These are phyloP conservation scores for Beverwykella pulmonaria DNA, from an alignment of 495 filamentous ascomycete genomes.

Conservation along the genomic window DNA sequence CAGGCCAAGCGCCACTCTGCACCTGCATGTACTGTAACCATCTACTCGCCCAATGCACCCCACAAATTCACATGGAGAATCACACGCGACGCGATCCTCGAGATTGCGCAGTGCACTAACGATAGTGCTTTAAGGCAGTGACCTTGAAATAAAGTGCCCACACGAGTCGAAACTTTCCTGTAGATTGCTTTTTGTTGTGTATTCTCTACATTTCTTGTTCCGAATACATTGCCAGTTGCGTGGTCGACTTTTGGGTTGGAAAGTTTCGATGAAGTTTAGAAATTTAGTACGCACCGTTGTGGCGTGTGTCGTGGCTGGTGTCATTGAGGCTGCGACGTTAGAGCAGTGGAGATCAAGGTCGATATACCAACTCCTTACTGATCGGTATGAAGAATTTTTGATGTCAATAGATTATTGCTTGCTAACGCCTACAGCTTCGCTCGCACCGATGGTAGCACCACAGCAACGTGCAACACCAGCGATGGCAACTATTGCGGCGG, in stretches of 20 bases:
- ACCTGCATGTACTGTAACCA: not conserved
- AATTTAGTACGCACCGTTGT: slow-evolving; percentile 3
- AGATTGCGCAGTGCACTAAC: too few relatives aligned
- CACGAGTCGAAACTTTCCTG: too few relatives aligned
- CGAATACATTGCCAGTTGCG: not conserved
- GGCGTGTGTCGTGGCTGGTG: slow-evolving; percentile 25
- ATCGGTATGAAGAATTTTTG: slow-evolving; percentile 17
- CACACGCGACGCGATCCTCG: not conserved
- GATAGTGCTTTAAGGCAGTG: too few relatives aligned
- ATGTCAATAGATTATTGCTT: not conserved
- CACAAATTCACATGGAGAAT: not conserved
- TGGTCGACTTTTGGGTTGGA: not conserved
- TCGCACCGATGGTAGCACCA: slow-evolving; percentile 66
- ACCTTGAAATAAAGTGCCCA: not conserved
- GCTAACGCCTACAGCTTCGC: slow-evolving; percentile 56
- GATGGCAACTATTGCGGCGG: slow-evolving; percentile 71
- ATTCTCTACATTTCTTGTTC: not conserved
- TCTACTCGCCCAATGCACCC: slow-evolving; percentile 1
- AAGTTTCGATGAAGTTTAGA: not conserved
- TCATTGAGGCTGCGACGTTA: slow-evolving; percentile 33
- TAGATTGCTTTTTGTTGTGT: not conserved
- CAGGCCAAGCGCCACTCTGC: not conserved
- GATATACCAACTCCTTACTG: slow-evolving; percentile 35
- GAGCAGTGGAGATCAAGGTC: slow-evolving; percentile 40
- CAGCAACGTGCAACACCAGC: slow-evolving; percentile 54